A percentile compares a stretch with the other conserved stretches of the same genome.
These are phyloP conservation scores for Allium fistulosum DNA, from an alignment of 106 monocot genomes.

Conservation along the genomic window DNA sequence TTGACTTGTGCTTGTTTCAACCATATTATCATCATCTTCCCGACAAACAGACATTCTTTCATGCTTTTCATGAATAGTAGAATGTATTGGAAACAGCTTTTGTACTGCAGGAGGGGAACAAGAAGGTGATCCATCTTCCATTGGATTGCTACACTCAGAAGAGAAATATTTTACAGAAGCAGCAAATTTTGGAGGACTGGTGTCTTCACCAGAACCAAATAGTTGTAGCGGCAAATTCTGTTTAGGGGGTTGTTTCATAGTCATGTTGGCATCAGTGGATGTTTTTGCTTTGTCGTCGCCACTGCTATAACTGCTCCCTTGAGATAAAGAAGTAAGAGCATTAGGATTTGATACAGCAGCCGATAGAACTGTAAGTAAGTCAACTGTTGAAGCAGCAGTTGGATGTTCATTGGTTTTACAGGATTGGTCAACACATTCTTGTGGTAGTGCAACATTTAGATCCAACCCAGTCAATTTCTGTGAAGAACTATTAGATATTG, in stretches of 20 bases:
- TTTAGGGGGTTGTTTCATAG: background rate
- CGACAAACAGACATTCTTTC: constrained; percentile 15
- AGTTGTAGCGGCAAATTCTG: constrained; percentile 46
- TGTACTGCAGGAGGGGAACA: constrained; percentile 63
- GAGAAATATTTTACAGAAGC: constrained; percentile 63
- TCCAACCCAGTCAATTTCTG: constrained; percentile 51
- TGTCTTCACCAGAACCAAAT: constrained; percentile 51
- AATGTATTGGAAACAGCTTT: constrained; percentile 69
- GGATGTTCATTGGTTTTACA: constrained; percentile 21
- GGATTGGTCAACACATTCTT: constrained; percentile 25
- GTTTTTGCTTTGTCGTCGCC: constrained; percentile 11
- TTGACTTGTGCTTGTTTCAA: constrained; percentile 39
- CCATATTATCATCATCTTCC: constrained; percentile 25
- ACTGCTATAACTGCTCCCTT: constrained; percentile 7
- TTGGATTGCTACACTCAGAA: constrained; percentile 79
- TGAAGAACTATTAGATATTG: constrained; percentile 20
- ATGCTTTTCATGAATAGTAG: constrained; percentile 22
- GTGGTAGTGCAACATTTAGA: constrained; percentile 67
- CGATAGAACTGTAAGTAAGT: constrained; percentile 76
- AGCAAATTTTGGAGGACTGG: constrained; percentile 44
- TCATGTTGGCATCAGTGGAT: constrained; percentile 10
- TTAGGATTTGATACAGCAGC: constrained; percentile 33
- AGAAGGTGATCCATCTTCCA: constrained; percentile 77
- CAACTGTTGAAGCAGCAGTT: constrained; percentile 48
- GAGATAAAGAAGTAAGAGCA: constrained; percentile 26